phyloP scores from a whole-genome alignment of 2,329 filamentous ascomycete species.

The Trichoderma harzianum region DNA sequence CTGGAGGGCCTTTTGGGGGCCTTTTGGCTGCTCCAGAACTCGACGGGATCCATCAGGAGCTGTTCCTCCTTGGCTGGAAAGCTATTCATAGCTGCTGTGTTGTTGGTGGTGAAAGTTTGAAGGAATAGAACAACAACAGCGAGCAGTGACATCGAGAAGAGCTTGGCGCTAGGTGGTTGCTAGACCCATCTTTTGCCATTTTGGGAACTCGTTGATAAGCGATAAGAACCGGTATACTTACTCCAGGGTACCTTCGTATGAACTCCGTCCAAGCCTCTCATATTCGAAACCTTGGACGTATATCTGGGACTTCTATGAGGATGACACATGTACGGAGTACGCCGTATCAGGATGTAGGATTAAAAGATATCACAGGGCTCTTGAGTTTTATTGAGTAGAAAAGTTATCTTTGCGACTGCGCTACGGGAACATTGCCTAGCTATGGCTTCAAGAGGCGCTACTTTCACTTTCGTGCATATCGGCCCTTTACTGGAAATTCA shows the following conservation, averaged over 20 bases:
- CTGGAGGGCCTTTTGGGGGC: neutral
- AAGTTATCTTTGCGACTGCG: neutral
- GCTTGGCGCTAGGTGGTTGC: neutral
- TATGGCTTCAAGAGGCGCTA: neutral
- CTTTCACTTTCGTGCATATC: neutral
- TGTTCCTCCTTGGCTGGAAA: neutral
- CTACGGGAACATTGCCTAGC: neutral
- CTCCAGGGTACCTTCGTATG: neutral
- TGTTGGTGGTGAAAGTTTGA: neutral
- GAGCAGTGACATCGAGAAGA: neutral
- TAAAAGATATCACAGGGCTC: neutral
- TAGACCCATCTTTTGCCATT: neutral
- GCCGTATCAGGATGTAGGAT: neutral
- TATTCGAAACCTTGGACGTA: neutral
- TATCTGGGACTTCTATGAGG: neutral
- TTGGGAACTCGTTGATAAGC: neutral
- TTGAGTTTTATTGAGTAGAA: neutral
- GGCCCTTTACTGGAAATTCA: neutral
- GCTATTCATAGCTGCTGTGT: neutral
- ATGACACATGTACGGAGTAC: neutral
- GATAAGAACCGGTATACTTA: neutral
- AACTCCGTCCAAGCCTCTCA: neutral
- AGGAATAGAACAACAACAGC: neutral
- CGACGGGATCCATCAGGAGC: neutral
- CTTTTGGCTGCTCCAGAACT: slow-evolving; percentile 9